Percentiles rank a stretch among this genome's conserved stretches.
phyloP scores from a whole-genome alignment of 345 rosid species.

The Durio zibethinus region DNA sequence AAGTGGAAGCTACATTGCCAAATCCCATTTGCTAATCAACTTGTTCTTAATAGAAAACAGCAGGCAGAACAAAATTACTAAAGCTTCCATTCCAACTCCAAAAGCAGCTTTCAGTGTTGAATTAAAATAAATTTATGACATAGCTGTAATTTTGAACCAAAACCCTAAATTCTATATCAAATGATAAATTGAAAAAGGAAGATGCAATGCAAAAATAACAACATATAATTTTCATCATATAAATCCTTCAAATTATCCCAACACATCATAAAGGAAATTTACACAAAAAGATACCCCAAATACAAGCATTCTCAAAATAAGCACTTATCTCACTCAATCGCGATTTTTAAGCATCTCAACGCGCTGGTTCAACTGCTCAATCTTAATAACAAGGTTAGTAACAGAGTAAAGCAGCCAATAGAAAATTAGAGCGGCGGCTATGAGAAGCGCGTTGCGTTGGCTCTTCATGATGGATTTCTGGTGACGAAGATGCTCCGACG shows the following conservation, averaged over 20 bases:
- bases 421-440: conserved; percentile 68
- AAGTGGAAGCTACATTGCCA: background rate
- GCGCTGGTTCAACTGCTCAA: conserved; percentile 69
- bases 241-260: background rate
- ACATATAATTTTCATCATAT: background rate
- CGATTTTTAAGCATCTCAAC: conserved; percentile 66
- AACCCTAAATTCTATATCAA: background rate
- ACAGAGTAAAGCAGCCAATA: conserved; percentile 84
- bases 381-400: conserved; percentile 58
- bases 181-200: background rate
- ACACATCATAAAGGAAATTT: background rate
- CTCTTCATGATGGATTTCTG: conserved; percentile 92
- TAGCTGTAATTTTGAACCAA: background rate
- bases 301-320: background rate
- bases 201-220: background rate
- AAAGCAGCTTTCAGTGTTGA: background rate
- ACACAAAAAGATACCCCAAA: background rate
- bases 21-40: background rate
- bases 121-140: background rate
- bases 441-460: conserved; percentile 78
- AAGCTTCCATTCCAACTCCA: background rate
- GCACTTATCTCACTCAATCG: conserved; percentile 19
- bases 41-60: background rate
- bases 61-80: background rate
- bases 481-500: conserved; percentile 79